These are phyloP conservation scores for Exobasidium cylindrosporum DNA, from an alignment of 1,284 basidiomycete species.

Conservation along the genomic window DNA sequence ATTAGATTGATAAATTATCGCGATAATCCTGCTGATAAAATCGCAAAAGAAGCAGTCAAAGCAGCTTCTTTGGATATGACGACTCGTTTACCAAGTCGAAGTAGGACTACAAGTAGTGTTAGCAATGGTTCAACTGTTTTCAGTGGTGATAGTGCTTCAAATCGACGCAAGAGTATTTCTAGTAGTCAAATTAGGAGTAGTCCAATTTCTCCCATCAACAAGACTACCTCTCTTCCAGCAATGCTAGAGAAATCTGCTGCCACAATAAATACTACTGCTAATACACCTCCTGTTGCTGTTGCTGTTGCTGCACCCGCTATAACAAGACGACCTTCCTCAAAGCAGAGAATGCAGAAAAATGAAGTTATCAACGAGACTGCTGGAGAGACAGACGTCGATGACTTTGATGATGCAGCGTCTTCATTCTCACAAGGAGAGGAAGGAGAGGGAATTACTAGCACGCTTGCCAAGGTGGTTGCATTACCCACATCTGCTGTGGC, in stretches of 20 bases:
- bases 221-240: background rate
- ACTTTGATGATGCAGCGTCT: background rate
- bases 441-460: background rate
- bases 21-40: background rate
- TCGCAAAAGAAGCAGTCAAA: background rate
- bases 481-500: background rate
- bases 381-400: background rate
- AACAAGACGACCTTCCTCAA: no score
- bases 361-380: background rate
- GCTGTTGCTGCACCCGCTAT: background rate
- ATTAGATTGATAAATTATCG: background rate
- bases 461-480: background rate
- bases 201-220: background rate
- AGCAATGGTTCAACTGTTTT: background rate
- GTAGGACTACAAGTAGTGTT: background rate
- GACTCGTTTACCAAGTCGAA: background rate
- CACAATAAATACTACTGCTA: background rate
- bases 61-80: background rate
- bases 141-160: background rate
- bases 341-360: background rate
- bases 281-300: background rate
- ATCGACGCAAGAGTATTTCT: background rate
- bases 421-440: background rate
- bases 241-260: background rate
- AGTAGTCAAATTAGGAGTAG: background rate